A percentile compares a stretch with the other conserved stretches of the same genome.
Conservation (phyloP, 257 asterid species). For the Jaltomata sinuosa region DNA sequence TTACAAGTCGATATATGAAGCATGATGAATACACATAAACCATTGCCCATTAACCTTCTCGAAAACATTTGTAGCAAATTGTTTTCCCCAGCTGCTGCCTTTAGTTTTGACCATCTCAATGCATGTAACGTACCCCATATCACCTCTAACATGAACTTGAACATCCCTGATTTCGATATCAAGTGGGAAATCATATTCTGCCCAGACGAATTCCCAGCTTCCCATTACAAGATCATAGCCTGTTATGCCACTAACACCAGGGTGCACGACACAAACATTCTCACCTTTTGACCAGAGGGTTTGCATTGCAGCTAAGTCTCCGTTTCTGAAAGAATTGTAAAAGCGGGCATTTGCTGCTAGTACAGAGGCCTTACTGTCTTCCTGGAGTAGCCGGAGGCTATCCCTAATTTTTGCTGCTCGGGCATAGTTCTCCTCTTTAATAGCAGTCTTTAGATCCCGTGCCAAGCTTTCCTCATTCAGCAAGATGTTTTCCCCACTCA, state of each 20-base stretch:
- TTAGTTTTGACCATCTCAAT: conserved; percentile 84
- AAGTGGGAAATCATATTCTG: conserved; percentile 86
- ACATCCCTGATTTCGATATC: conserved; percentile 77
- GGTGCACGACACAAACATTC: conserved; percentile 88
- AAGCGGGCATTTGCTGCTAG: conserved; percentile 79
- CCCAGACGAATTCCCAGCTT: conserved; percentile 98
- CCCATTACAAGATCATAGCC: conserved; percentile 97
- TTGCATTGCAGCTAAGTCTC: conserved; percentile 82
- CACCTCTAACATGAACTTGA: conserved; percentile 76
- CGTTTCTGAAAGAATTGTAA: conserved; percentile 70
- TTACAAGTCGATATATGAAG: conserved; percentile 70
- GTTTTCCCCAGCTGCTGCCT: conserved; percentile 91
- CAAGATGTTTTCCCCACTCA: conserved; percentile 79
- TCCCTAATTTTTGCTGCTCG: conserved; percentile 90
- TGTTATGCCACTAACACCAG: conserved; percentile 94
- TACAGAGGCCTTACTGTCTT: conserved; percentile 75
- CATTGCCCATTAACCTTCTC: conserved; percentile 88
- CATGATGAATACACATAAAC: conserved; percentile 83
- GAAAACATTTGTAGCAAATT: conserved; percentile 77
- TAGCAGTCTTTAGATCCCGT: conserved; percentile 62
- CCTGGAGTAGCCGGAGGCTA: conserved; percentile 74
- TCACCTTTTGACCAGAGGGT: conserved; percentile 81
- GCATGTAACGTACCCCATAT: conserved; percentile 71
- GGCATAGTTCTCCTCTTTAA: conserved; percentile 74
- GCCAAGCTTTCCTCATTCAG: conserved; percentile 64